Percentiles rank a stretch among this genome's conserved stretches.
Conservation (phyloP, 1,139 yeast genomes). For the Kodamaea suecica region DNA sequence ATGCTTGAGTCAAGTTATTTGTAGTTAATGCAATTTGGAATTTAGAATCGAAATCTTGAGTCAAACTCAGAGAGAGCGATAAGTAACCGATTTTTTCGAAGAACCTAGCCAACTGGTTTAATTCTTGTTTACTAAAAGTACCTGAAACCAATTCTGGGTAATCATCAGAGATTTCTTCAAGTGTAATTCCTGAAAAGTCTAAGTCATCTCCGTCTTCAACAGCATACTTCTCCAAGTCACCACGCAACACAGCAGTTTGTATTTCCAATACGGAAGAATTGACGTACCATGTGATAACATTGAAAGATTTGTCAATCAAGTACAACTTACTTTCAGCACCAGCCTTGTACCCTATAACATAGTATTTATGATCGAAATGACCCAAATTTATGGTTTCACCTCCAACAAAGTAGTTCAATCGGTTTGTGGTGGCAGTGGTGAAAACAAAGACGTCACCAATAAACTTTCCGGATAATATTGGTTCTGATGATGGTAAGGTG, state of each 20-base stretch:
- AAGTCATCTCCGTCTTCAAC: slow-evolving; percentile 40
- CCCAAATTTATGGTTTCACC: slow-evolving; percentile 90
- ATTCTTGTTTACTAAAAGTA: slow-evolving; percentile 63
- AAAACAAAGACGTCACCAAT: slow-evolving; percentile 95
- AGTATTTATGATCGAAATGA: slow-evolving; percentile 87
- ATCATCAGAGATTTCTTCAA: slow-evolving; percentile 60
- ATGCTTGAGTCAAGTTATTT: slow-evolving; percentile 68
- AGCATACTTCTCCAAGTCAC: slow-evolving; percentile 64
- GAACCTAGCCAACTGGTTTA: slow-evolving; percentile 82
- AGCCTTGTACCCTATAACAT: slow-evolving; percentile 83
- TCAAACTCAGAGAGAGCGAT: slow-evolving; percentile 76
- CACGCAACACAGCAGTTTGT: slow-evolving; percentile 92
- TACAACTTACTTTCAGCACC: slow-evolving; percentile 81
- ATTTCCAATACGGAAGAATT: slow-evolving; percentile 87
- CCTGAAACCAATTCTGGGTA: slow-evolving; percentile 34
- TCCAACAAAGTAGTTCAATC: slow-evolving; percentile 93
- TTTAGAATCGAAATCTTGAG: slow-evolving; percentile 82
- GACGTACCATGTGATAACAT: slow-evolving; percentile 76
- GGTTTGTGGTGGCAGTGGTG: slow-evolving; percentile 75
- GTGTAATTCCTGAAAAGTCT: slow-evolving; percentile 56
- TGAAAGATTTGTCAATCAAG: slow-evolving; percentile 85
- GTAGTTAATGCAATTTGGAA: slow-evolving; percentile 73
- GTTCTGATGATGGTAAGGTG: slow-evolving; percentile 68
- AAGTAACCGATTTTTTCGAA: slow-evolving; percentile 88
- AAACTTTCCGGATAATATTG: slow-evolving; percentile 87